Conservation (phyloP, 2,329 filamentous ascomycete genomes). For the Gyromitra esculenta region DNA sequence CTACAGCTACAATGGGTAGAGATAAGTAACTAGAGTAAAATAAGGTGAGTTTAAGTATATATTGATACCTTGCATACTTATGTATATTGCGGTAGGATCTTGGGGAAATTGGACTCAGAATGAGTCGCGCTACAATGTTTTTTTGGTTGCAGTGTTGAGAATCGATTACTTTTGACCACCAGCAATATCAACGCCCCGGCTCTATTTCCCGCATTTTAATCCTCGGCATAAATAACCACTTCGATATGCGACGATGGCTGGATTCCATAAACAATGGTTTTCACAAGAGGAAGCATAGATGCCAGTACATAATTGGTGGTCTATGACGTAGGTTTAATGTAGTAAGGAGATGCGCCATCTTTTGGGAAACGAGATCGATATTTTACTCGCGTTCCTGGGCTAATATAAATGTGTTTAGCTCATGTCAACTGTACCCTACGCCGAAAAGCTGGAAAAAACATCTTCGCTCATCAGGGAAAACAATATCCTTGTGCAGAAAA, state of each 20-base stretch:
- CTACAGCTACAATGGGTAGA: too few species aligned
- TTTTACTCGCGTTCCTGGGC: slow-evolving; percentile 20
- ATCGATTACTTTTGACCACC: too few species aligned
- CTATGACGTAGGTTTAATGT: slow-evolving; percentile 5
- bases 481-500: slow-evolving; percentile 63
- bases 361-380: slow-evolving; percentile 20
- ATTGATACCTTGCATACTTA: too few species aligned
- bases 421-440: slow-evolving; percentile 69
- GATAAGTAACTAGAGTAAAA: too few species aligned
- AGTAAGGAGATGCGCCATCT: slow-evolving; percentile 25
- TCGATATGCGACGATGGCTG: neutral
- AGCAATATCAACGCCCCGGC: neutral
- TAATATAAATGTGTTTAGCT: slow-evolving; percentile 59
- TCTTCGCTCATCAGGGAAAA: slow-evolving; percentile 64
- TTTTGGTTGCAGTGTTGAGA: neutral
- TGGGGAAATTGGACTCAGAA: too few species aligned
- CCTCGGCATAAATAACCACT: neutral
- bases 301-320: neutral
- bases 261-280: neutral
- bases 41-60: too few species aligned
- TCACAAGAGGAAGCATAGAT: slow-evolving; percentile 7
- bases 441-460: slow-evolving; percentile 65
- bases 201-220: slow-evolving; percentile 4
- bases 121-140: neutral
- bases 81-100: too few species aligned